Percentiles rank a stretch among this genome's conserved stretches.
Conservation (phyloP, 805 yeast species). For the Cyberlindnera japonica region DNA sequence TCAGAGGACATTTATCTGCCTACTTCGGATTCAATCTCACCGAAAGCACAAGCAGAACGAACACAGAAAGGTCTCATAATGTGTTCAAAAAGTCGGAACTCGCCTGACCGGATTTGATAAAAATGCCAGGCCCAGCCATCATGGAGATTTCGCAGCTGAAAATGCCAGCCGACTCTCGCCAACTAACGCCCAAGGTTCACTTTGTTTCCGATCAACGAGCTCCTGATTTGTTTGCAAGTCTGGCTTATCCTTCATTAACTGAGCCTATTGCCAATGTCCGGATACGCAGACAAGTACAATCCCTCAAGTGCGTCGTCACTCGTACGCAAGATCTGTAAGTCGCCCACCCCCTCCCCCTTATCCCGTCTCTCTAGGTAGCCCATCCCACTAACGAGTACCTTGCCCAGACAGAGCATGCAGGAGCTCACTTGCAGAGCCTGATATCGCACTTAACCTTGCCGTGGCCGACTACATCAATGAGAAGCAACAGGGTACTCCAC, state of each 20-base stretch:
- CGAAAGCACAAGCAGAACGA: no score
- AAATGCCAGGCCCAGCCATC: neutral
- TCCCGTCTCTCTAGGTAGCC: neutral
- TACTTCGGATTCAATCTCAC: no score
- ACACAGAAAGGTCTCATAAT: neutral
- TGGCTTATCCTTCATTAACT: no score
- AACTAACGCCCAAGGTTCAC: no score
- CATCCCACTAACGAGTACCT: conserved; percentile 6
- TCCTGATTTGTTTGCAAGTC: no score
- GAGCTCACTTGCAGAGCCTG: conserved; percentile 79
- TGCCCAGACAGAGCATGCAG: conserved; percentile 75
- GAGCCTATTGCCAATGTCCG: conserved; percentile 9
- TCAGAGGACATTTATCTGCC: conserved; percentile 4
- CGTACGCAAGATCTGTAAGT: conserved; percentile 38
- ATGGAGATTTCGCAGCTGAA: conserved; percentile 4
- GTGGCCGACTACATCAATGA: conserved; percentile 92
- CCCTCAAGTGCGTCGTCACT: conserved; percentile 30
- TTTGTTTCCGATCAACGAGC: no score
- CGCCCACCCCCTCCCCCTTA: neutral
- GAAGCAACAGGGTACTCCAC: conserved; percentile 84
- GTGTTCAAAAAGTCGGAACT: neutral
- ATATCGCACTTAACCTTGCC: conserved; percentile 81
- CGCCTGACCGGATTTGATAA: neutral
- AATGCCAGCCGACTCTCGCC: conserved; percentile 3
- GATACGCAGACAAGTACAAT: conserved; percentile 22